Conservation (phyloP, 192 early-diverging fungal genomes). For the Umbelopsis isabellina region DNA sequence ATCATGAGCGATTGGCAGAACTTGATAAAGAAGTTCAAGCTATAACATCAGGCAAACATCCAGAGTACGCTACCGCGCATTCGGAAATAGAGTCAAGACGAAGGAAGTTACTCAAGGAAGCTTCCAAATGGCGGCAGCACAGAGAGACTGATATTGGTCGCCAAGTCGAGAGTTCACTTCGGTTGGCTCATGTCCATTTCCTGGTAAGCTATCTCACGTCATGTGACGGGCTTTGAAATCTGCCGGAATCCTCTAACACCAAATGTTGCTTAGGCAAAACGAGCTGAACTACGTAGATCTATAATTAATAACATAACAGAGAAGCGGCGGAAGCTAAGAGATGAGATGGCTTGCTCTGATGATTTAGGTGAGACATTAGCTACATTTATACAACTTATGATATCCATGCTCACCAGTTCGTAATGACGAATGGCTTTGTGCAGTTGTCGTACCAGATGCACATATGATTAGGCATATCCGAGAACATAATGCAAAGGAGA, state of each 20-base stretch:
- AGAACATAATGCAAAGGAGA: not conserved
- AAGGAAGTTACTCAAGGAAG: not conserved
- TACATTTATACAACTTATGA: not conserved
- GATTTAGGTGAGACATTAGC: not conserved
- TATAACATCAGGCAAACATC: constrained; percentile 1
- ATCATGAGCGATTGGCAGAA: constrained; percentile 10
- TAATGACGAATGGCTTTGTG: too few species aligned
- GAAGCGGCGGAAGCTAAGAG: not conserved
- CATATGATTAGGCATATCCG: not conserved
- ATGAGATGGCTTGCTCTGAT: not conserved
- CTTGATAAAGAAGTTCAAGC: constrained; percentile 14
- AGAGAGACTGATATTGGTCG: not conserved
- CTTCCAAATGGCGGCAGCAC: constrained; percentile 2
- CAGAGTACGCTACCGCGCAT: not conserved
- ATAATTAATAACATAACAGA: not conserved
- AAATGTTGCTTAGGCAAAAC: constrained; percentile 5
- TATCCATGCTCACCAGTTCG: too few species aligned
- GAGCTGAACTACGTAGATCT: constrained; percentile 16
- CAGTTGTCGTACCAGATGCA: not conserved
- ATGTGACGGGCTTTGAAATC: not conserved
- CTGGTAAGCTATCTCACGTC: not conserved
- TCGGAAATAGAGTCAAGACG: not conserved
- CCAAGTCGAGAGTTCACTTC: not conserved
- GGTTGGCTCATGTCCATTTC: not conserved
- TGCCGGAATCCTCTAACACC: not conserved